Base-by-base conservation (phyloP, 1,139 yeast genomes). In the Suhomyces yuchorum region DNA sequence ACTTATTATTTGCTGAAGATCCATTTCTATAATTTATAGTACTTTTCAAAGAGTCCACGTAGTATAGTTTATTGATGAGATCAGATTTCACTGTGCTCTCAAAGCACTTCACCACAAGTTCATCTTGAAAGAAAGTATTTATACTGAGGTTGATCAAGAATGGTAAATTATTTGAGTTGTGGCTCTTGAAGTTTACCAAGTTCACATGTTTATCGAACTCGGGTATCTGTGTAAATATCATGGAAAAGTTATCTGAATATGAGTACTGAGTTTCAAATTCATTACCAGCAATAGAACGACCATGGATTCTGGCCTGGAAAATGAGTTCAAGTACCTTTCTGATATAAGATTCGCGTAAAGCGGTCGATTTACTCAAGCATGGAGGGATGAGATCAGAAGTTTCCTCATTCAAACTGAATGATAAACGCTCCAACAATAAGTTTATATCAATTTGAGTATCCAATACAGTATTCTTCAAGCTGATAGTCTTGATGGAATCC, bases 331-430 rank as follows among this genome's bases (percentile, higher is more conserved):
- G 53, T 28, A 77, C 68, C 57, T 75, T 80, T 50, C 86, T 65
- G n/a, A 75, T 66, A 51, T 68, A 81, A 0, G 78, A 61, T 48
- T 82, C 86, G 50, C 73, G 65, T 55, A 56, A 63, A 14, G 45
- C 64, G 28, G 64, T 72, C 14, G 62, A 46, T 8, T 56, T 45
- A 30, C 54, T 46, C 46, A 75, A 64, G 45, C 78, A 68, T 4
- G 91, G 89, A 1, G 96, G 95, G 1, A 80, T 76, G 51, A 77
- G 75, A 33, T 76, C 78, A 28, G 70, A 67, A 6, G 70, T 67
- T 12, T 71, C 74, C 3, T 67, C 67, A 40, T 71, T 67, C 12
- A 69, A 53, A 0, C 68, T 61, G 54, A 84, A 80, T 23, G 77
- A 67, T 37, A 84, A 68, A 46, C 72, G 76, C 1, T 73, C 58